These are phyloP conservation scores for Thelonectria rubi DNA, from an alignment of 2,329 filamentous ascomycete species.

Conservation along the genomic window DNA sequence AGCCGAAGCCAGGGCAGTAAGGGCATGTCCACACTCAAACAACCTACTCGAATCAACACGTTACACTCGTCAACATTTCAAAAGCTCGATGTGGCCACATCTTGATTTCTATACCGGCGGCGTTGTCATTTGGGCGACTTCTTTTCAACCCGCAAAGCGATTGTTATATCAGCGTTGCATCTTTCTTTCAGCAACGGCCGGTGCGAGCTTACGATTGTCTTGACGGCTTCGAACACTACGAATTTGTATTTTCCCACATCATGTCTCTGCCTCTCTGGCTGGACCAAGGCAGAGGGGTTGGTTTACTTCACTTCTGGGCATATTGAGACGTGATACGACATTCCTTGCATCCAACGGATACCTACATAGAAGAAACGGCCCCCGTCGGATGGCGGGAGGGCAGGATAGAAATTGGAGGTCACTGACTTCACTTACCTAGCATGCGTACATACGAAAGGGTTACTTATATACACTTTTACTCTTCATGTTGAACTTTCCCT, in stretches of 20 bases:
- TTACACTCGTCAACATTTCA: too few relatives aligned
- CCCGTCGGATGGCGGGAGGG: not conserved
- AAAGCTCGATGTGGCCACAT: too few relatives aligned
- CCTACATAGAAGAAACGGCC: conserved; percentile 13
- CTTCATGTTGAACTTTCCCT: not conserved
- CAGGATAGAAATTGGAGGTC: conserved; percentile 15
- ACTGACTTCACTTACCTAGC: not conserved
- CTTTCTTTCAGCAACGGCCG: not conserved
- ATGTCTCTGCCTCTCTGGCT: conserved; percentile 18
- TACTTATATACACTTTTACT: not conserved
- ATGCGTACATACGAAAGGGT: conserved; percentile 2
- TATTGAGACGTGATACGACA: conserved; percentile 22
- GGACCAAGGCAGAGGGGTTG: conserved; percentile 4
- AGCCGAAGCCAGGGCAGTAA: not conserved
- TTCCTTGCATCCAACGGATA: not conserved
- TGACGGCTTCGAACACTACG: conserved; percentile 10
- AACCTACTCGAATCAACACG: too few relatives aligned
- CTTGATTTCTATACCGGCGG: not conserved
- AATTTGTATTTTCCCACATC: conserved; percentile 15
- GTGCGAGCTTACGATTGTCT: not conserved
- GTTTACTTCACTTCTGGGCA: conserved; percentile 9
- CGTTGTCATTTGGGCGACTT: not conserved
- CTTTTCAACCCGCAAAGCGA: not conserved
- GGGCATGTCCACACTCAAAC: not conserved
- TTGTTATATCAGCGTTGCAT: not conserved